Percentiles rank a stretch among this genome's conserved stretches.
phyloP scores from a whole-genome alignment of 2,329 filamentous ascomycete genomes.

The Aplosporella prunicola region DNA sequence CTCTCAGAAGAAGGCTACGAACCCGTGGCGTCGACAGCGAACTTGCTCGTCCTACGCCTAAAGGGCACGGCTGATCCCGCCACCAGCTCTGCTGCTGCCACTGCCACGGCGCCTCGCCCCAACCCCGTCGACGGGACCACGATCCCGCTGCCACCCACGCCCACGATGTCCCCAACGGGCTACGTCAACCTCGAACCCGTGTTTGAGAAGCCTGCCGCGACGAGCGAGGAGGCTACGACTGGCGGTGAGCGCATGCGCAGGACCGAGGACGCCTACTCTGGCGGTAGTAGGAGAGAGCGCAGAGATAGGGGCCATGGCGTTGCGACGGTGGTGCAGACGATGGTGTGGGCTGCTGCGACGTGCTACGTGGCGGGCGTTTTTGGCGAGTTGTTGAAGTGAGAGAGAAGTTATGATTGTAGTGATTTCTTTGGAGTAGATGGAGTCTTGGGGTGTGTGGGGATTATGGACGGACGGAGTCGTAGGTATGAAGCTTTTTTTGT shows the following conservation, averaged over 20 bases:
- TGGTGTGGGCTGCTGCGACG: slow-evolving; percentile 11
- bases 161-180: slow-evolving; percentile 10
- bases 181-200: slow-evolving; percentile 11
- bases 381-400: no score
- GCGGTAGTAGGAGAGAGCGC: neutral
- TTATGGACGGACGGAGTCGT: no score
- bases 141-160: slow-evolving; percentile 14
- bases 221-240: neutral
- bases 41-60: slow-evolving; percentile 24
- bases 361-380: slow-evolving; percentile 10
- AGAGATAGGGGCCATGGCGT: slow-evolving; percentile 2
- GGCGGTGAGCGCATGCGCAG: neutral
- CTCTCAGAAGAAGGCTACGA: slow-evolving; percentile 16
- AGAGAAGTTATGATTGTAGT: no score
- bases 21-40: slow-evolving; percentile 19
- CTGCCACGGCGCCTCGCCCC: neutral
- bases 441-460: no score
- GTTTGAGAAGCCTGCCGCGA: slow-evolving; percentile 1
- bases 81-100: neutral
- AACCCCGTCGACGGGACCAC: slow-evolving; percentile 30
- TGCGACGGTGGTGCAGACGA: slow-evolving; percentile 4
- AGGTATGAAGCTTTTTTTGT: no score
- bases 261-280: slow-evolving; percentile 9
- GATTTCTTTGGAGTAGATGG: no score
- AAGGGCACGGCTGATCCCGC: slow-evolving; percentile 1